Evolutionary conservation across 352 stramenopile genomes (phyloP), one percentile per base, ranked within the genome.

Genomic region (Phytophthora litchii): DNA sequence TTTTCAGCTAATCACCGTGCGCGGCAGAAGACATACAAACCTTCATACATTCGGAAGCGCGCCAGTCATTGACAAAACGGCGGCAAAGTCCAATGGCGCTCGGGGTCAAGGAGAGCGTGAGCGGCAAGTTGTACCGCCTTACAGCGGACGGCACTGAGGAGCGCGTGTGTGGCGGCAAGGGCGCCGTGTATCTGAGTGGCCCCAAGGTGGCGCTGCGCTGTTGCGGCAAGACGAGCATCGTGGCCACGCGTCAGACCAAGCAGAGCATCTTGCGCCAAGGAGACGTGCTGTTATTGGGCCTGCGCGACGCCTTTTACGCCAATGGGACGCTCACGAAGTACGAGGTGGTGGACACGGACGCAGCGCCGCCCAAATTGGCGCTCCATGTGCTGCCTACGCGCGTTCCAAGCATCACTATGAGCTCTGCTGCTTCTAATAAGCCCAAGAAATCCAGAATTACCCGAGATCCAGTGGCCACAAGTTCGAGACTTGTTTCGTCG

Each of bases 311-410:
- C 29, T 94, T 94, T 42, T 93, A 91, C 65, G 83, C 82, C 37
- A 92, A 92, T 48, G 86, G 86, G 2, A 92, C 86, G 46, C 63
- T 94, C 21, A 89, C 80, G 40, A 93, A 95, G 73, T 95, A 95
- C 67, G 73, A 88, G 41, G 82, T 94, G 10, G 64, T 94, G 19
- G 78, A 94, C 48, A 42, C 69, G 25, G 67, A 84, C 47, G 61
- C 57, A 0, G 21, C 16, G 8, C 52, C 66, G 32, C 43, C 50
- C n/a, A 65, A 71, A 17, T 0, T 59, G 19, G 44, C 57, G 27
- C 49, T 86, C 21, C 59, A 70, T 32, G 66, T 79, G 48, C 54
- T 66, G 47, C 71, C 48, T 6, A 74, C 61, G 34, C 61, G 54
- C 38, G 64, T 70, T 21, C 58, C 59, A n/a, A 59, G 54, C 52